Conservation (phyloP, 2,329 filamentous ascomycete genomes). For the Coleophoma crateriformis region DNA sequence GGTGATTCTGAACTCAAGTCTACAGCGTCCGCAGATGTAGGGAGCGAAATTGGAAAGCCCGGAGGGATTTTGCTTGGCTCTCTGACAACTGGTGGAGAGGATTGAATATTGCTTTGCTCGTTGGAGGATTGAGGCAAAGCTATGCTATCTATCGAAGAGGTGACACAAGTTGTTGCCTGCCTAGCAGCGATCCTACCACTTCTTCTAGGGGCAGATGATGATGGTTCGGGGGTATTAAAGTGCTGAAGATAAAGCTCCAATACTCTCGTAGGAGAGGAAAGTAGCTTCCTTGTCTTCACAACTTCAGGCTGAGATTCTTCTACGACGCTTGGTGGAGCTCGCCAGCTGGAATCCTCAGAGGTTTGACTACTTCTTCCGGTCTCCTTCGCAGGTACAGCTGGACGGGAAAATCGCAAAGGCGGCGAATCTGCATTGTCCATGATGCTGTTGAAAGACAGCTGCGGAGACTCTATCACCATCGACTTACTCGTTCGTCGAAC, state of each 20-base stretch:
- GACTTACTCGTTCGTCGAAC: background rate
- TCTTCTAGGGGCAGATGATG: conserved; percentile 9
- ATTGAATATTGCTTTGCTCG: too few species aligned
- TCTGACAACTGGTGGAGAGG: too few species aligned
- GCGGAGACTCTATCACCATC: conserved; percentile 9
- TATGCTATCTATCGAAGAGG: background rate
- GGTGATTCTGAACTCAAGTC: background rate
- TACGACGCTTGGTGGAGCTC: conserved; percentile 42
- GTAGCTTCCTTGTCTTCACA: conserved; percentile 21
- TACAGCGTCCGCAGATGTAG: background rate
- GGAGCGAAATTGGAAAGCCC: background rate
- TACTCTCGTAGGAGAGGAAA: conserved; percentile 44
- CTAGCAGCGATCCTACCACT: background rate
- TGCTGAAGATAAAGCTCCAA: conserved; percentile 42
- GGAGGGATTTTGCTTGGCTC: too few species aligned
- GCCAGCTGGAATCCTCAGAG: conserved; percentile 21
- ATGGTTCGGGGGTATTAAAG: conserved; percentile 19
- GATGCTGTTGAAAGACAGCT: conserved; percentile 21
- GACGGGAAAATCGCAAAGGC: conserved; percentile 7
- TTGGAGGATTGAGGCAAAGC: too few species aligned
- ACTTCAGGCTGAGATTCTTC: conserved; percentile 47
- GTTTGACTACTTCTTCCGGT: too few species aligned
- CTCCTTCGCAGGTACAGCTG: too few species aligned
- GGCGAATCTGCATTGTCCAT: conserved; percentile 23
- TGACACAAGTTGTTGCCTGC: background rate